Base-by-base conservation (phyloP, 2,329 filamentous ascomycete species). In the Alternaria ethzedia region DNA sequence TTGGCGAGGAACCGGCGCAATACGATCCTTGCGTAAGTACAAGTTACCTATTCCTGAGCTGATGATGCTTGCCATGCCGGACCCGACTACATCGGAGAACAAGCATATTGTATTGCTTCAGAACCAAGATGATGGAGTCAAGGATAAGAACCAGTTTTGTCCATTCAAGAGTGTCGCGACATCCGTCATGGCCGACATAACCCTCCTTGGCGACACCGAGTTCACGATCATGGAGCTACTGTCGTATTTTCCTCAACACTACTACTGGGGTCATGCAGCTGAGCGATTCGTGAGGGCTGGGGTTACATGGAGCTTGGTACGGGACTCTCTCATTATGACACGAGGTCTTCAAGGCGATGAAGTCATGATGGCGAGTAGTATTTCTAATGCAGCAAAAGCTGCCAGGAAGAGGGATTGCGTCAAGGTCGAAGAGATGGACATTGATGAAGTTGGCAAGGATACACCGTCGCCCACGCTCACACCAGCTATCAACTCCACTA, bases 31-130 rank as follows among this genome's bases (percentile, higher is more conserved):
- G 0, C 63, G 66, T 0, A 66, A 44, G 2, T 4, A 47, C 2
- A 72, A 72, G 32, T 45, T 32, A 6, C 67, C 71, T 0, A 69
- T 73, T 5, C 50, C 71, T 0, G 55, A 57, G 11, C 59, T 73
- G 0, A 67, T 73, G 63, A 60, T 61, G 7, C 17, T 54, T 11
- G 44, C 54, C 20, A 54, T 57, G 0, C 11, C 25, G 3, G 20
- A n/a, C 2, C 30, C 26, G 10, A 8, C 43, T 1, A 21, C 6
- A 10, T 10, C 43, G 11, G 45, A 49, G 10, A 49, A 5, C 5
- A 10, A 46, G 13, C 28, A 23, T 0, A 47, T 45, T 0, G 32
- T 32, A 4, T 4, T 59, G 4, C 46, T 65, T 1, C 51, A 52
- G 10, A 67, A 67, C 20, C 64, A 67, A 49, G 62, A 67, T 36